phyloP scores from a whole-genome alignment of 1,139 yeast genomes.

The Hyphopichia burtonii region DNA sequence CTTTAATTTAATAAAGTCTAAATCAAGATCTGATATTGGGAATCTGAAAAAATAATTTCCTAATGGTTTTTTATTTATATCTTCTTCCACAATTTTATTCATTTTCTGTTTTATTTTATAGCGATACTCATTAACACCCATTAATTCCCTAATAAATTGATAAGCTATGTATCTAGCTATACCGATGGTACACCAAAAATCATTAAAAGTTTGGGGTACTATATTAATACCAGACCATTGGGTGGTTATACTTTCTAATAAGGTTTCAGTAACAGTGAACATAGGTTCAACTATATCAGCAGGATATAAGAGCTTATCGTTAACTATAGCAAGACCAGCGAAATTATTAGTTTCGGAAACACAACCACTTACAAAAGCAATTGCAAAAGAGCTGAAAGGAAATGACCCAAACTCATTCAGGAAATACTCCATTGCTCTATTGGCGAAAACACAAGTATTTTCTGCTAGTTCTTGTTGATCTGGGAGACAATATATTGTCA shows the following conservation, averaged over 20 bases:
- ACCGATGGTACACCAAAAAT: slow-evolving; percentile 91
- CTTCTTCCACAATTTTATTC: slow-evolving; percentile 68
- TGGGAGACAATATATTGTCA: slow-evolving; percentile 57
- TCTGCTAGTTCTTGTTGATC: slow-evolving; percentile 57
- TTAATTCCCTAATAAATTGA: slow-evolving; percentile 63
- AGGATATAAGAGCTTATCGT: slow-evolving; percentile 68
- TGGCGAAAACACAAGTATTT: slow-evolving; percentile 75
- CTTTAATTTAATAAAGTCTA: slow-evolving; percentile 68
- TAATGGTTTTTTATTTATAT: slow-evolving; percentile 79
- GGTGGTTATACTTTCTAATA: slow-evolving; percentile 71
- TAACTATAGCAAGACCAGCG: slow-evolving; percentile 76
- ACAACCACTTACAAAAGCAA: slow-evolving; percentile 70
- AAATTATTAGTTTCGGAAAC: slow-evolving; percentile 53
- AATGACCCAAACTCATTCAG: slow-evolving; percentile 90
- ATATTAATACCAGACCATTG: slow-evolving; percentile 97
- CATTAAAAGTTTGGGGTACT: slow-evolving; percentile 76
- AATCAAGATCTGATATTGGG: slow-evolving; percentile 63
- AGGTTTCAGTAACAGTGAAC: slow-evolving; percentile 62
- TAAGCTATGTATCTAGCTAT: slow-evolving; percentile 81
- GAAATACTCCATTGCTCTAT: slow-evolving; percentile 77
- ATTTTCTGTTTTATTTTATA: slow-evolving; percentile 65
- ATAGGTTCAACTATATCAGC: slow-evolving; percentile 79
- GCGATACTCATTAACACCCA: slow-evolving; percentile 83
- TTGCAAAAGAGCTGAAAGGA: slow-evolving; percentile 80
- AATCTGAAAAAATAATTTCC: slow-evolving; percentile 64